Evolutionary conservation across 2,329 filamentous ascomycete species (phyloP).

Genomic region (Didymella arachidicola): DNA sequence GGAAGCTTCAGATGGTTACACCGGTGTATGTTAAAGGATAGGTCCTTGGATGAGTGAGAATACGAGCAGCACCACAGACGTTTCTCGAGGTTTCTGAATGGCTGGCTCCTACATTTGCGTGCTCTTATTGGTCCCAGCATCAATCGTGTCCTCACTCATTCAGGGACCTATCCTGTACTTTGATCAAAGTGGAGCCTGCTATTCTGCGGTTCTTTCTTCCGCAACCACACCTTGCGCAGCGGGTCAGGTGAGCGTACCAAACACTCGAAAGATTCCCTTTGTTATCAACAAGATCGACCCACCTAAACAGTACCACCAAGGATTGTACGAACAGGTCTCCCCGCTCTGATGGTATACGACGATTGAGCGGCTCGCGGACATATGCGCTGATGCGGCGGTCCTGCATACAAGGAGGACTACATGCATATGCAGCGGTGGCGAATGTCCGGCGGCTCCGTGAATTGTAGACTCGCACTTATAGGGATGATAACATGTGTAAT

Average conservation of each 20-base stretch:
- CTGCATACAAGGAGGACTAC: background rate
- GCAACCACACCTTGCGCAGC: background rate
- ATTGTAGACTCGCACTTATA: background rate
- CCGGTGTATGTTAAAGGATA: background rate
- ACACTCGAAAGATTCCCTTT: conserved; percentile 1
- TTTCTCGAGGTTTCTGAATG: too few relatives aligned
- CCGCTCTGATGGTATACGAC: background rate
- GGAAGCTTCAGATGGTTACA: conserved; percentile 1
- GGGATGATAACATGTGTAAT: background rate
- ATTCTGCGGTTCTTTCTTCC: background rate
- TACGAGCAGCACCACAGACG: too few relatives aligned
- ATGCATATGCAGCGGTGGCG: conserved; percentile 2
- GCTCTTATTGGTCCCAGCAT: too few relatives aligned
- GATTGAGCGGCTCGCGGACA: background rate
- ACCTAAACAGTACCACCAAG: background rate
- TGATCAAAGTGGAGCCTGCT: background rate
- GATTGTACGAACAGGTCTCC: background rate
- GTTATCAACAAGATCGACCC: background rate
- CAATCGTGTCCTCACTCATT: too few relatives aligned
- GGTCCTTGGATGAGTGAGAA: too few relatives aligned
- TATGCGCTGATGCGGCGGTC: background rate
- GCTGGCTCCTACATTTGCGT: too few relatives aligned
- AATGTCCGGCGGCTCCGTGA: conserved; percentile 3
- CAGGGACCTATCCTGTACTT: background rate
- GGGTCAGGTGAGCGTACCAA: conserved; percentile 9